These are phyloP conservation scores for Fusarium denticulatum DNA, from an alignment of 2,329 filamentous ascomycete species.

Conservation along the genomic window DNA sequence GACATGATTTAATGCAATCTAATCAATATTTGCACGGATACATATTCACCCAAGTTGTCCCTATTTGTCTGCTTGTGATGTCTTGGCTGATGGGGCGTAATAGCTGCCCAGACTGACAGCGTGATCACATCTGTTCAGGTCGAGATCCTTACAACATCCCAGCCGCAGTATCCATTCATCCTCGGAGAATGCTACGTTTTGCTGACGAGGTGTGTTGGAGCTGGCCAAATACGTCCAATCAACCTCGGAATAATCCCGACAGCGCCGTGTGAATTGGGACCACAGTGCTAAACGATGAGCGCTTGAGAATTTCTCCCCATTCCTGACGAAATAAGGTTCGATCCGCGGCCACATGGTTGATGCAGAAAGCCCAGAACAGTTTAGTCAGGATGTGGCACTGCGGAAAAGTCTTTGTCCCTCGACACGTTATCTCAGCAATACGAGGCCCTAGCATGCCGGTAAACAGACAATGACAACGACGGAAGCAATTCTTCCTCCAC, in stretches of 20 bases:
- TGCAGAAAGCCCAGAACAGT: conserved; percentile 12
- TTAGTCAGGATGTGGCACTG: not conserved
- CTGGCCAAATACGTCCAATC: not conserved
- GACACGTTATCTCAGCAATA: not conserved
- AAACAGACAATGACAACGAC: conserved; percentile 30
- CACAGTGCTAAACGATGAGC: conserved; percentile 13
- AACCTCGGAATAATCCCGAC: not conserved
- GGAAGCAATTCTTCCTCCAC: conserved; percentile 45
- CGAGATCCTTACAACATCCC: not conserved
- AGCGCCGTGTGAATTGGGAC: conserved; percentile 1
- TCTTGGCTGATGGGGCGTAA: not conserved
- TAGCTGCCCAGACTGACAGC: not conserved
- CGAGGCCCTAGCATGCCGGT: not conserved
- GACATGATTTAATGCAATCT: conserved; percentile 37
- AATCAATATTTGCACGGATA: conserved; percentile 15
- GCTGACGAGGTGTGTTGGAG: not conserved
- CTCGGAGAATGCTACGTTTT: not conserved
- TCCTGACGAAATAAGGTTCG: conserved; percentile 38
- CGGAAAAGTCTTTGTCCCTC: conserved; percentile 40
- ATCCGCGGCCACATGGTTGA: conserved; percentile 22
- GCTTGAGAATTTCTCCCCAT: conserved; percentile 36
- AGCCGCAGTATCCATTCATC: not conserved
- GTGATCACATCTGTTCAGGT: not conserved
- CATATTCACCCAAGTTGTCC: not conserved
- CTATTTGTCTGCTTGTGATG: not conserved